Evolutionary conservation across 768 basidiomycete species (phyloP).

Genomic region (Exidia glandulosa): DNA sequence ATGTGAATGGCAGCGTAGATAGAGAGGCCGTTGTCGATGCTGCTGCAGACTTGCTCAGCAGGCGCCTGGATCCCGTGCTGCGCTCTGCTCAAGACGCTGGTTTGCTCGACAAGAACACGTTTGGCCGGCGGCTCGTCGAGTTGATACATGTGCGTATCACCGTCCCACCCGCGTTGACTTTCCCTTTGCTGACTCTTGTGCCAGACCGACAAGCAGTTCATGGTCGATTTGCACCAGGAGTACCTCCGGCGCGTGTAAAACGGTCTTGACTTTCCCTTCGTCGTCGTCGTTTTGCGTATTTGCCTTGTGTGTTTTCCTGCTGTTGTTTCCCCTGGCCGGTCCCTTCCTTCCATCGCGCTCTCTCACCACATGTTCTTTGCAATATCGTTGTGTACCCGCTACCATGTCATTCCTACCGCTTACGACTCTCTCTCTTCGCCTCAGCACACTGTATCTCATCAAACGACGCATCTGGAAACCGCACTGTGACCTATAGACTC

Average conservation of each 20-base stretch:
- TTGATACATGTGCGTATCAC: not conserved
- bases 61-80: not conserved
- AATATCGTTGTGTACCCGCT: too few species aligned
- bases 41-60: not conserved
- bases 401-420: too few species aligned
- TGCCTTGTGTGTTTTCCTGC: too few species aligned
- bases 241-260: not conserved
- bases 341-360: too few species aligned
- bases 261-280: too few species aligned
- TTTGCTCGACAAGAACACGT: not conserved
- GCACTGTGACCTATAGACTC: too few species aligned
- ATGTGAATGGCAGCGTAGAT: not conserved
- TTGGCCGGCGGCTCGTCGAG: not conserved
- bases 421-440: too few species aligned
- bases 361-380: too few species aligned
- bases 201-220: not conserved
- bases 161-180: not conserved
- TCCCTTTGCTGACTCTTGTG: not conserved
- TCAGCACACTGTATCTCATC: too few species aligned
- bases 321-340: too few species aligned
- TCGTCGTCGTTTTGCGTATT: too few species aligned
- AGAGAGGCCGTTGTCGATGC: not conserved
- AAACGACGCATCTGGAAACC: too few species aligned
- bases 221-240: not conserved
- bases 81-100: not conserved